Evolutionary conservation across 345 rosid genomes (phyloP).

Genomic region (Anacardium occidentale): DNA sequence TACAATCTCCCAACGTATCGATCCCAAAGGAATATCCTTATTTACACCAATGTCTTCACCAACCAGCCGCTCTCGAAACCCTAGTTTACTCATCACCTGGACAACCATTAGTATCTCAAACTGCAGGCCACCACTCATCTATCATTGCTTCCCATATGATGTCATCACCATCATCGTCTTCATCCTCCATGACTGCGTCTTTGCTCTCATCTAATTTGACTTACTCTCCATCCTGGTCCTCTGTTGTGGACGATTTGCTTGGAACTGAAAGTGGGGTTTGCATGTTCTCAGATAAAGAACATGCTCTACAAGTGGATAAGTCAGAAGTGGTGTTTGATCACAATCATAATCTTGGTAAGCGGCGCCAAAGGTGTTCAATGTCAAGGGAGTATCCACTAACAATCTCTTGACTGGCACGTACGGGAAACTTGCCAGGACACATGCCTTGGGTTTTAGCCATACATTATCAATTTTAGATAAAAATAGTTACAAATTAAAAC

Average conservation of each 20-base stretch:
- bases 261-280: slow-evolving; percentile 44
- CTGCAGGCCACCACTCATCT: slow-evolving; percentile 3
- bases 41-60: background rate
- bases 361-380: background rate
- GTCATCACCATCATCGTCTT: slow-evolving; percentile 7
- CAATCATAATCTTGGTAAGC: background rate
- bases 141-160: slow-evolving; percentile 21
- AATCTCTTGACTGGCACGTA: slow-evolving; percentile 42
- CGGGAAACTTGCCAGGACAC: slow-evolving; percentile 35
- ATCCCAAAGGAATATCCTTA: slow-evolving; percentile 1
- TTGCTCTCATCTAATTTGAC: slow-evolving; percentile 7
- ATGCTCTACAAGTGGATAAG: background rate
- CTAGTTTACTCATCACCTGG: slow-evolving; percentile 16
- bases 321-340: background rate
- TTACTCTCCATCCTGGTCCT: slow-evolving; percentile 24
- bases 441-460: slow-evolving; percentile 47
- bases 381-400: slow-evolving; percentile 43
- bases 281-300: slow-evolving; percentile 10
- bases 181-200: slow-evolving; percentile 4
- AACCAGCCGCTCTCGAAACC: slow-evolving; percentile 33
- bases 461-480: too few relatives aligned
- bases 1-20: slow-evolving; percentile 19
- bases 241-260: slow-evolving; percentile 32
- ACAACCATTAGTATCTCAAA: background rate
- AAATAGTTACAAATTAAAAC: too few relatives aligned